Conservation (phyloP, 106 monocot species). For the Dendrobium officinale region DNA sequence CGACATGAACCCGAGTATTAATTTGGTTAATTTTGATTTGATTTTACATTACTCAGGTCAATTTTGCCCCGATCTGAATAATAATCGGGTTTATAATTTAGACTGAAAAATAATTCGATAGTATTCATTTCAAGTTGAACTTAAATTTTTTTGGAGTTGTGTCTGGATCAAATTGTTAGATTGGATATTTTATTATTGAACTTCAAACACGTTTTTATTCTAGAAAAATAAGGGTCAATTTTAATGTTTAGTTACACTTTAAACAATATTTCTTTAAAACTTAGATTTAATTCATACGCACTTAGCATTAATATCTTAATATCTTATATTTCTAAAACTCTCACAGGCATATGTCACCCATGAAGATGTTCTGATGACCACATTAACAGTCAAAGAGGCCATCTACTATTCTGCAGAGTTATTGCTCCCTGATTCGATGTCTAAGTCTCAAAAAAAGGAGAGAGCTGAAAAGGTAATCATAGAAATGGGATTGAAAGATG, state of each 20-base stretch:
- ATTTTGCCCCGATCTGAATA: too few species aligned
- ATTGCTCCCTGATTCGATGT: slow-evolving; percentile 55
- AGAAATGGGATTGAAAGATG: slow-evolving; percentile 62
- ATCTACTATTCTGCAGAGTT: slow-evolving; percentile 68
- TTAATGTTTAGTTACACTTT: neutral
- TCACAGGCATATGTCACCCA: slow-evolving; percentile 58
- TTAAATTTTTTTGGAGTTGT: too few species aligned
- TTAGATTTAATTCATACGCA: neutral
- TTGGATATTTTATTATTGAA: too few species aligned
- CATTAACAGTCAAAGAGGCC: slow-evolving; percentile 63
- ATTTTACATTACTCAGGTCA: too few species aligned
- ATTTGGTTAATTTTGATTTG: too few species aligned
- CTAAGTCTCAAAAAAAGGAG: slow-evolving; percentile 33
- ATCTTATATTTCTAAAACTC: neutral
- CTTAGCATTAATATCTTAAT: neutral
- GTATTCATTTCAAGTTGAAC: too few species aligned
- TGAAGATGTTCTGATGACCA: slow-evolving; percentile 66
- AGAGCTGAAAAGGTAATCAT: slow-evolving; percentile 47
- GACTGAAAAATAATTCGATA: too few species aligned
- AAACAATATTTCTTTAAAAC: neutral
- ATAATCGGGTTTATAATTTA: too few species aligned
- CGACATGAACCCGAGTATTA: too few species aligned
- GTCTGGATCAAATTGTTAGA: too few species aligned
- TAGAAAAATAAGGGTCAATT: neutral
- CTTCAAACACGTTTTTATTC: too few species aligned